Percentiles rank a stretch among this genome's conserved stretches.
These are phyloP conservation scores for Dendrobium catenatum DNA, from an alignment of 106 monocot genomes.

Conservation along the genomic window DNA sequence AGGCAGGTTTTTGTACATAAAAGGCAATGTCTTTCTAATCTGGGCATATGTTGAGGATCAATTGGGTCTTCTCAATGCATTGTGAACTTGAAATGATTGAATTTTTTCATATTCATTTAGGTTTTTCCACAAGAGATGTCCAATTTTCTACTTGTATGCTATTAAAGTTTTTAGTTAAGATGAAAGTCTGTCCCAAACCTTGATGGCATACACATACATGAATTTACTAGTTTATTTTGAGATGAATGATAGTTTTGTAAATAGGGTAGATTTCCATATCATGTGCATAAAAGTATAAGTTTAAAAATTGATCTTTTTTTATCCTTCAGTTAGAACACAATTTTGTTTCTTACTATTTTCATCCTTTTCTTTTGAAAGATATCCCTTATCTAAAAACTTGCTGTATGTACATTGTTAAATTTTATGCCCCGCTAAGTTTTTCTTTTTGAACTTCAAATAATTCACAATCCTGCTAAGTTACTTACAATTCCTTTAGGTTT, in stretches of 20 bases:
- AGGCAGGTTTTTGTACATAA: background rate
- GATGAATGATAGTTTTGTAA: no score
- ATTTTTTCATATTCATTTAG: background rate
- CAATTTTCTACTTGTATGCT: no score
- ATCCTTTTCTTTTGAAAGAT: background rate
- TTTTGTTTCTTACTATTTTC: background rate
- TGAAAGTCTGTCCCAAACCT: background rate
- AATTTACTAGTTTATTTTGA: background rate
- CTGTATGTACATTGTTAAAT: background rate
- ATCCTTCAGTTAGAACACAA: background rate
- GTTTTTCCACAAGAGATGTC: background rate
- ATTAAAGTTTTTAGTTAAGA: no score
- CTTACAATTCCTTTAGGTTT: conserved; percentile 40
- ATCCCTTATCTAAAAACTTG: background rate
- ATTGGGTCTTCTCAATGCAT: background rate
- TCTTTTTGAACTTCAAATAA: background rate
- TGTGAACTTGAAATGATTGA: background rate
- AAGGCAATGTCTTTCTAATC: background rate
- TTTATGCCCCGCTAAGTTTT: background rate
- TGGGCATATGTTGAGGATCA: background rate
- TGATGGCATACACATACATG: background rate
- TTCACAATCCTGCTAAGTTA: no score
- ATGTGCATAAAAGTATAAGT: no score
- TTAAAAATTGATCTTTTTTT: no score
- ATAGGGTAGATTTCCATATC: no score